These are phyloP conservation scores for Leishmania lainsoni DNA, from an alignment of 208 protist species.

Conservation along the genomic window DNA sequence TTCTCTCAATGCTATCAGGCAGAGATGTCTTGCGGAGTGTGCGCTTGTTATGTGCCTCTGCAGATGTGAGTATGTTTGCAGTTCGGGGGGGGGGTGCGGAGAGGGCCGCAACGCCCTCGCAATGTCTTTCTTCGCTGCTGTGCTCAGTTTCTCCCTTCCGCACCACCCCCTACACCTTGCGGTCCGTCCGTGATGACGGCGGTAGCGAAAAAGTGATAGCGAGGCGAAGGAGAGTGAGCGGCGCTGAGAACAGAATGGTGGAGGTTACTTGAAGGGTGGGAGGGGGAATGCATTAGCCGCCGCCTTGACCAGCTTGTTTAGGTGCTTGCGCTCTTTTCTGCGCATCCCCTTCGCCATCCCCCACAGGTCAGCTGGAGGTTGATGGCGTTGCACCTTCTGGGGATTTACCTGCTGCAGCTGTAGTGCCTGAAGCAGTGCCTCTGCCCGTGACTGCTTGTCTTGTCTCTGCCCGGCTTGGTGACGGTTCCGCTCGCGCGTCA, in stretches of 20 bases:
- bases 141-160: neutral
- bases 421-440: neutral
- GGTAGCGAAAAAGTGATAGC: neutral
- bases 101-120: neutral
- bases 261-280: neutral
- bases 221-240: neutral
- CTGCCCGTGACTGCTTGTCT: constrained; percentile 3
- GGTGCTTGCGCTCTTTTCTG: constrained; percentile 6
- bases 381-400: neutral
- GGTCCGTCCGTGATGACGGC: neutral
- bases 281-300: constrained; percentile 4
- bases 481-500: constrained; percentile 1
- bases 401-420: constrained; percentile 1
- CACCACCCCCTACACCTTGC: neutral
- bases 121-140: neutral
- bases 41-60: neutral
- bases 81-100: neutral
- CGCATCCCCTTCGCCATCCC: neutral
- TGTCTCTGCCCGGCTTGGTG: neutral
- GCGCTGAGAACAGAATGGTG: neutral
- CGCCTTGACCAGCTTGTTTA: constrained; percentile 13
- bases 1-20: too few relatives aligned
- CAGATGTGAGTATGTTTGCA: neutral
- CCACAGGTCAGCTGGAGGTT: neutral
- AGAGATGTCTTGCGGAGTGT: neutral